A percentile compares a stretch with the other conserved stretches of the same genome.
Conservation (phyloP, 2,329 filamentous ascomycete species). For the Alternaria infectoria region DNA sequence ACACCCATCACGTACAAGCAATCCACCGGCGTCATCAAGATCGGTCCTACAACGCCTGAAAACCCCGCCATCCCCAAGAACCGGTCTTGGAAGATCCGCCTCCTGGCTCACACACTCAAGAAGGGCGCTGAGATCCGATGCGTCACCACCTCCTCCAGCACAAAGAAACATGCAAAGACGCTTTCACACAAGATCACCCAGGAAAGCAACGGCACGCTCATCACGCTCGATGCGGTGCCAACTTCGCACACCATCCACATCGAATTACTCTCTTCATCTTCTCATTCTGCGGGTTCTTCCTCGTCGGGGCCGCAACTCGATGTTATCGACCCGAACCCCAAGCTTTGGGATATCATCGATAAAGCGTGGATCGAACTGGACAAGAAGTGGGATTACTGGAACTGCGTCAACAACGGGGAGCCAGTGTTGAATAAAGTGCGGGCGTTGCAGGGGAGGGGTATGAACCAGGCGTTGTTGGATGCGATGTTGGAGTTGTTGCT, state of each 20-base stretch:
- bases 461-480: conserved; percentile 38
- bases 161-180: conserved; percentile 35
- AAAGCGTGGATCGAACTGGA: conserved; percentile 39
- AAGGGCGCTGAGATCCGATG: conserved; percentile 29
- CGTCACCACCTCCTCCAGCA: conserved; percentile 26
- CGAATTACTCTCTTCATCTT: conserved; percentile 33
- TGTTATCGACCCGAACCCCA: conserved; percentile 38
- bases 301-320: conserved; percentile 37
- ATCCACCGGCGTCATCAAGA: conserved; percentile 42
- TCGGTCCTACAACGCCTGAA: conserved; percentile 38
- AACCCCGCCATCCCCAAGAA: conserved; percentile 36
- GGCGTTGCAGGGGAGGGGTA: conserved; percentile 34
- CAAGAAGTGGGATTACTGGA: conserved; percentile 43
- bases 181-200: conserved; percentile 20
- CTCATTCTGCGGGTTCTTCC: conserved; percentile 24
- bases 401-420: conserved; percentile 34
- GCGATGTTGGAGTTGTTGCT: conserved; percentile 44
- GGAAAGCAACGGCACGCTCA: conserved; percentile 35
- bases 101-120: conserved; percentile 37
- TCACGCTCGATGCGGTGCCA: conserved; percentile 31
- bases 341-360: conserved; percentile 38
- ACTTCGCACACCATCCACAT: conserved; percentile 32
- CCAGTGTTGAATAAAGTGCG: conserved; percentile 38
- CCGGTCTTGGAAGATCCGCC: conserved; percentile 40
- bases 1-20: conserved; percentile 49